Base-by-base conservation (phyloP, 768 basidiomycete genomes). In the Tephrocybe sp. region DNA sequence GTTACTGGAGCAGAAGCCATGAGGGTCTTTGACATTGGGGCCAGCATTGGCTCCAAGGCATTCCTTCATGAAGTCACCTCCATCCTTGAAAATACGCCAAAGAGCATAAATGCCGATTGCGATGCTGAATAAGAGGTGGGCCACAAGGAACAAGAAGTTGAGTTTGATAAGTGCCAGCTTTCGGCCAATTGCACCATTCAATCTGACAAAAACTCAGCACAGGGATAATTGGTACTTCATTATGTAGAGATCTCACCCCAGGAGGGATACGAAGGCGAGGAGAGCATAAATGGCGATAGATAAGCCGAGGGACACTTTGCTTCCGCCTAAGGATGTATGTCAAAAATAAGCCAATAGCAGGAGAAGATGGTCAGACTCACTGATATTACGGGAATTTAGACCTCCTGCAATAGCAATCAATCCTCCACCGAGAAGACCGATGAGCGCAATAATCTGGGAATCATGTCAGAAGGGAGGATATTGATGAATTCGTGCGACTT, bases 401-500 rank as follows among this genome's bases (percentile, higher is more conserved):
- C 41, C 45, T 16, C 69, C 75, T 40, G 64, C 61, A 34, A 72
- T 67, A 11, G 75, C 60, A 29, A 78, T 61, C 23, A 67, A 48
- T 38, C 62, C 66, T 57, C 77, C 78, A 50, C 71, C 69, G 44
- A 71, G 38, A n/a, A 76, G 54, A 39, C 77, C 75, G n/a, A 79
- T 63, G 42, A 77, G 52, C 30, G 67, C 64, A 49, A 76, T 67
- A 24, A 76, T 46, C 75, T 77, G 49, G n/a, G 38, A n/a, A 13
- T 7, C 36, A 12, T 16, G 11, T 43, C 15, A 40, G 22, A 39
- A 42, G 46, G 33, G 37, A 29, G 23, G 15, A 27, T 13, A 30
- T 16, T n/a, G 19, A 23, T 40, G 31, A 22, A 11, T 27, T 13
- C 36, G 13, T 15, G n/a, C 18, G 21, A 65, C 76, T 55, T 49